Evolutionary conservation across 2,329 filamentous ascomycete genomes (phyloP).

Genomic region (Stagonosporopsis tanaceti): DNA sequence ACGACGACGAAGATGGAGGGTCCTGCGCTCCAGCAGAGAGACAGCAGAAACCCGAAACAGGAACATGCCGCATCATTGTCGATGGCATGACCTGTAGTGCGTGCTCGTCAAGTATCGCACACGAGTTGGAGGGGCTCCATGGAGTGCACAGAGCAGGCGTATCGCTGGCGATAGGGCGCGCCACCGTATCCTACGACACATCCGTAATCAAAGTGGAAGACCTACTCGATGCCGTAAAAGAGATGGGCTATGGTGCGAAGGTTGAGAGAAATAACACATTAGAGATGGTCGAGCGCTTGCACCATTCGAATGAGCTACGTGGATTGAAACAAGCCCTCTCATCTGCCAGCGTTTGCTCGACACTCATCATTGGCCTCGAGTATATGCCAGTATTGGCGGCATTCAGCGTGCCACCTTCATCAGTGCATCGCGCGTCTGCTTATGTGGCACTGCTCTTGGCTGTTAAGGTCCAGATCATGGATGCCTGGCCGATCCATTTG

Average conservation of each 20-base stretch:
- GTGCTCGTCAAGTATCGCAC: conserved; percentile 12
- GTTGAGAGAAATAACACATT: background rate
- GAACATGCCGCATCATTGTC: conserved; percentile 14
- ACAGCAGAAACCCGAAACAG: background rate
- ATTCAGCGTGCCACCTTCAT: background rate
- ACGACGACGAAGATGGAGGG: conserved; percentile 16
- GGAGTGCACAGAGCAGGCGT: conserved; percentile 14
- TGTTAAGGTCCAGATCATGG: conserved; percentile 2
- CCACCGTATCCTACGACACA: conserved; percentile 8
- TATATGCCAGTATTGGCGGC: background rate
- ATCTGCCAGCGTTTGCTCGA: conserved; percentile 6
- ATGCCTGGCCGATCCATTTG: conserved; percentile 8
- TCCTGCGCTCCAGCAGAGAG: background rate
- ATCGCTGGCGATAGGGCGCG: conserved; percentile 10
- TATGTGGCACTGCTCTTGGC: conserved; percentile 2
- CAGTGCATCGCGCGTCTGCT: background rate
- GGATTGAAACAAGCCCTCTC: conserved; percentile 1
- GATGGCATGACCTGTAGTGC: conserved; percentile 25
- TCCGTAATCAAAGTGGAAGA: background rate
- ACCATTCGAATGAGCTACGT: conserved; percentile 5
- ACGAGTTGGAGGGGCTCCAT: conserved; percentile 4
- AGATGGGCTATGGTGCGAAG: background rate
- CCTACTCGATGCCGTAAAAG: background rate
- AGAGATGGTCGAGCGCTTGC: conserved; percentile 2
- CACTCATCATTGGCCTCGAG: conserved; percentile 1